Conservation (phyloP, 2,329 filamentous ascomycete genomes). For the Sordariomycetes sp. region DNA sequence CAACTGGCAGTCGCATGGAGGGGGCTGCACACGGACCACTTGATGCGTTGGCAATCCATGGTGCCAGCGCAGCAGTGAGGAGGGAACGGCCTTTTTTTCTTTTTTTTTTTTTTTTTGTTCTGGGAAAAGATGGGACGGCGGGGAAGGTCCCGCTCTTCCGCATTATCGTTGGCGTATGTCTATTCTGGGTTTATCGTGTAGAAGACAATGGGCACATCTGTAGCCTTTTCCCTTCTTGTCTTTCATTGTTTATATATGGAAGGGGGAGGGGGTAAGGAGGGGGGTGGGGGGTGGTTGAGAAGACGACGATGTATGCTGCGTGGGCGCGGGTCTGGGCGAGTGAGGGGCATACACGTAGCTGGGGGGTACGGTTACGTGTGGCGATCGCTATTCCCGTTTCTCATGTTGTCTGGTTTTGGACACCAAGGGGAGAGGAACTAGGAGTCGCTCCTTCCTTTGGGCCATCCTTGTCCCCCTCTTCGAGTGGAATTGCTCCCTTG, state of each 20-base stretch:
- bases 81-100: constrained; percentile 12
- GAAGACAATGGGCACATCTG: neutral
- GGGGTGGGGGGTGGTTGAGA: neutral
- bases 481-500: too few species aligned
- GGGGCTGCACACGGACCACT: constrained; percentile 25
- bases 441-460: neutral
- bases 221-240: neutral
- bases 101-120: too few species aligned
- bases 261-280: neutral
- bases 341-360: neutral
- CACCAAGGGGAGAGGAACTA: too few species aligned
- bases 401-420: neutral
- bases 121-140: constrained; percentile 37
- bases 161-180: neutral
- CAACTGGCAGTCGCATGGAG: constrained; percentile 2
- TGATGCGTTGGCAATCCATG: constrained; percentile 27
- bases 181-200: too few species aligned
- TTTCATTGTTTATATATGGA: neutral
- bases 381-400: neutral
- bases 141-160: neutral
- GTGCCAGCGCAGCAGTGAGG: constrained; percentile 26
- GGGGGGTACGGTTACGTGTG: neutral
- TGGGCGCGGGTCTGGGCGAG: neutral
- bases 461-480: neutral
- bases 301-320: neutral